Conservation (phyloP, 2,329 filamentous ascomycete genomes). For the Rhinocladiella similis region DNA sequence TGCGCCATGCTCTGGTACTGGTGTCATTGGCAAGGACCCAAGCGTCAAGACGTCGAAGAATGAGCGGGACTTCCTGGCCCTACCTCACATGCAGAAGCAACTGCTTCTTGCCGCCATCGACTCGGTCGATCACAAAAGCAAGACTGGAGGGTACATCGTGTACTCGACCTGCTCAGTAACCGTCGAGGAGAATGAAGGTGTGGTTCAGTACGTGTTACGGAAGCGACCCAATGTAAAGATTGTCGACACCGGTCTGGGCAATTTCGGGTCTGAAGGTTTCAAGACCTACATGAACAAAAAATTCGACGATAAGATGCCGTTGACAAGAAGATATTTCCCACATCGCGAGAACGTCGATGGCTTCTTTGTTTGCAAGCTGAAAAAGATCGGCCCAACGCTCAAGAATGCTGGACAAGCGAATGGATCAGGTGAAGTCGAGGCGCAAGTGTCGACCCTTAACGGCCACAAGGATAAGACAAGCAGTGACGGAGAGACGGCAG, state of each 20-base stretch:
- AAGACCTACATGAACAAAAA: slow-evolving; percentile 86
- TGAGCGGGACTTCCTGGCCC: slow-evolving; percentile 86
- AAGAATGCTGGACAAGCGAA: slow-evolving; percentile 16
- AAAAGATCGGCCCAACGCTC: slow-evolving; percentile 81
- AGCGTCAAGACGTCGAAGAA: slow-evolving; percentile 99
- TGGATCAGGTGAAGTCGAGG: slow-evolving; percentile 31
- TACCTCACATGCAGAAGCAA: slow-evolving; percentile 94
- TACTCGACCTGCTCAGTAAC: slow-evolving; percentile 97
- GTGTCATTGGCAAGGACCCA: slow-evolving; percentile 95
- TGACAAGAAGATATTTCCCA: slow-evolving; percentile 84
- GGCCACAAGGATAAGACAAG: slow-evolving; percentile 32
- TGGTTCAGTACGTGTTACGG: slow-evolving; percentile 88
- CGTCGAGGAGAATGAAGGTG: slow-evolving; percentile 89
- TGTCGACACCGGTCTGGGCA: slow-evolving; percentile 79
- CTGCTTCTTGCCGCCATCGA: slow-evolving; percentile 90
- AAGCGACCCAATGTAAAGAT: slow-evolving; percentile 92
- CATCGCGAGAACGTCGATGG: slow-evolving; percentile 95
- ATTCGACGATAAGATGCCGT: slow-evolving; percentile 81
- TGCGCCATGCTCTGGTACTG: slow-evolving; percentile 93
- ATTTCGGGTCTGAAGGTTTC: slow-evolving; percentile 92
- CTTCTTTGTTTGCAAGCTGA: slow-evolving; percentile 97
- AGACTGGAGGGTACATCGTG: slow-evolving; percentile 91
- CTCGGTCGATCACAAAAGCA: slow-evolving; percentile 85
- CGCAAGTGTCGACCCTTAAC: slow-evolving; percentile 21
- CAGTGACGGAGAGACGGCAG: slow-evolving; percentile 29